These are phyloP conservation scores for Diaporthe ampelina DNA, from an alignment of 2,329 filamentous ascomycete species.

Conservation along the genomic window DNA sequence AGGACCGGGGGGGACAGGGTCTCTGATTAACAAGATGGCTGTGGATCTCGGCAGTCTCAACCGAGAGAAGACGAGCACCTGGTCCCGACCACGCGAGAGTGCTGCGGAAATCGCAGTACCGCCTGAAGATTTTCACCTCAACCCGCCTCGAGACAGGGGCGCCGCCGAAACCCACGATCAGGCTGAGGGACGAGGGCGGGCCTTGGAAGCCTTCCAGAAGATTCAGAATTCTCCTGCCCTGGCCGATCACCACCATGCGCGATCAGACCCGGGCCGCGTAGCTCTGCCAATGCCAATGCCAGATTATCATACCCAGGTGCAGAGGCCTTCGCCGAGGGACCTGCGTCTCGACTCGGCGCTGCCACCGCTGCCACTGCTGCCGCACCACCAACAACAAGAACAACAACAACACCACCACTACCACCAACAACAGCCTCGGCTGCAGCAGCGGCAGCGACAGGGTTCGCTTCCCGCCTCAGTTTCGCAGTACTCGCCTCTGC, in stretches of 20 bases:
- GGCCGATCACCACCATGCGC: constrained; percentile 10
- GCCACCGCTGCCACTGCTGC: constrained; percentile 4
- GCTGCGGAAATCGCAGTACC: constrained; percentile 29
- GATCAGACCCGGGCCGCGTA: background rate
- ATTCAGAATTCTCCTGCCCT: constrained; percentile 27
- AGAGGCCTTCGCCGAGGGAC: constrained; percentile 11
- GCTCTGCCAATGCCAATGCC: background rate
- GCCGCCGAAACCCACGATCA: constrained; percentile 25
- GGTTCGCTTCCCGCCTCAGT: constrained; percentile 35
- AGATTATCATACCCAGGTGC: background rate
- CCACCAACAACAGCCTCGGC: constrained; percentile 7
- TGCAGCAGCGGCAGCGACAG: constrained; percentile 33
- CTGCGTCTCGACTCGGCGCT: constrained; percentile 2
- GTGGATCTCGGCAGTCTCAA: constrained; percentile 42
- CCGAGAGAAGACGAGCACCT: constrained; percentile 36
- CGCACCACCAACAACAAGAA: too few relatives aligned
- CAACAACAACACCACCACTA: too few relatives aligned
- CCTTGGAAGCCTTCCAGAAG: constrained; percentile 37
- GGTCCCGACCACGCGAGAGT: constrained; percentile 29
- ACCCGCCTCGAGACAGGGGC: constrained; percentile 27
- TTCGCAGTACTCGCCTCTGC: constrained; percentile 37
- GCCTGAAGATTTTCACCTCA: constrained; percentile 18
- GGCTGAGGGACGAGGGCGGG: constrained; percentile 22
- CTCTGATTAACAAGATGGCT: constrained; percentile 35
- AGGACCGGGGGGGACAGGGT: constrained; percentile 9